Percentiles rank a stretch among this genome's conserved stretches.
phyloP scores from a whole-genome alignment of 257 asterid genomes.

The Ilex asprella region DNA sequence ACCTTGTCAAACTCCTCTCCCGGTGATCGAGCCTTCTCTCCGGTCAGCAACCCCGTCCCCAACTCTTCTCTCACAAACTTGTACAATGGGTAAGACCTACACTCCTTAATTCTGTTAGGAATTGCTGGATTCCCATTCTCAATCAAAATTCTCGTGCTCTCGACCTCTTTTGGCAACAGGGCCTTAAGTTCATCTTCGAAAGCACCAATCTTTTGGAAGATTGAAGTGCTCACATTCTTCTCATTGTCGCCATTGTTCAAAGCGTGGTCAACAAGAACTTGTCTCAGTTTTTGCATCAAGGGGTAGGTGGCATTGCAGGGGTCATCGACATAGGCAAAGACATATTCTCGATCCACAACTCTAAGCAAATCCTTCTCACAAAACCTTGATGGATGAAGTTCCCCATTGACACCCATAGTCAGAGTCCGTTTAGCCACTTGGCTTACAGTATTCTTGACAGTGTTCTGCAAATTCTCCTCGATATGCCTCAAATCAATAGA shows the following conservation, averaged over 20 bases:
- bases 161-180: background rate
- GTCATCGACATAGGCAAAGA: background rate
- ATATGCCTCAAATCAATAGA: background rate
- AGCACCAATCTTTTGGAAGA: constrained; percentile 1
- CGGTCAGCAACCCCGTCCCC: background rate
- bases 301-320: background rate
- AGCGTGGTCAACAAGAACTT: background rate
- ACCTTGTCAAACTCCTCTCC: constrained; percentile 4
- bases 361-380: constrained; percentile 5
- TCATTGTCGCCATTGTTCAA: constrained; percentile 1
- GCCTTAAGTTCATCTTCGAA: constrained; percentile 2
- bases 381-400: constrained; percentile 1
- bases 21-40: background rate
- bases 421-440: constrained; percentile 2
- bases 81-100: constrained; percentile 3
- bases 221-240: background rate
- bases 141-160: background rate
- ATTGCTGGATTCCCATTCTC: background rate
- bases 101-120: background rate
- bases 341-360: background rate
- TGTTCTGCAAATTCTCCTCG: background rate
- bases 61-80: constrained; percentile 2
- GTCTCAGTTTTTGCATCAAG: background rate
- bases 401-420: constrained; percentile 1
- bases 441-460: constrained; percentile 1